Evolutionary conservation across 768 basidiomycete genomes (phyloP).

Genomic region (Suillus placidus): DNA sequence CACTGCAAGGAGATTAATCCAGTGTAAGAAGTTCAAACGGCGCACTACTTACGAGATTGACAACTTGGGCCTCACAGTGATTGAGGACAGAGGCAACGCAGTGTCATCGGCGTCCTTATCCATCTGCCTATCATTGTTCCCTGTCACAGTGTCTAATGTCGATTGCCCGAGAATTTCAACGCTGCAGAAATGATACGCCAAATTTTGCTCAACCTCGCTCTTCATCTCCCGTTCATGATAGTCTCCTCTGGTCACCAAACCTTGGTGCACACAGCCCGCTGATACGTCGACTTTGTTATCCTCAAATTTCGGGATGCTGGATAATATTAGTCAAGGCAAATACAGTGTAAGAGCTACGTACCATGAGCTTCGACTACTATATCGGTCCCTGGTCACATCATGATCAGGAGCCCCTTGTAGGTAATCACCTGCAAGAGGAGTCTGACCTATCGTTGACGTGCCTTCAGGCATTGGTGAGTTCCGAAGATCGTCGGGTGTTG

Average conservation of each 20-base stretch:
- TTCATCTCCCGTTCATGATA: background rate
- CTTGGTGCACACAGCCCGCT: background rate
- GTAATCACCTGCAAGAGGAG: background rate
- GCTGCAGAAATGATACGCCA: background rate
- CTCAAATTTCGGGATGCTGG: background rate
- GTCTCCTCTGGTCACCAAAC: background rate
- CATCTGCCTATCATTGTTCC: background rate
- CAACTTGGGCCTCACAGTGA: background rate
- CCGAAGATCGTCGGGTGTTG: background rate
- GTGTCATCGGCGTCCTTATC: background rate
- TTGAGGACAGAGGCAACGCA: background rate
- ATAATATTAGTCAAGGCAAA: background rate
- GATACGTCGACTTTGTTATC: background rate
- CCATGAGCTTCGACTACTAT: background rate
- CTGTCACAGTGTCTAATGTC: background rate
- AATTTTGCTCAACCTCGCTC: background rate
- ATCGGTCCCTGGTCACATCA: background rate
- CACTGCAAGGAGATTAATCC: background rate
- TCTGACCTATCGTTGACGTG: background rate
- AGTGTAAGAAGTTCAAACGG: background rate
- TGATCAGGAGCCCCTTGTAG: background rate
- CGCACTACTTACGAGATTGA: background rate
- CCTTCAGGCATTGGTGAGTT: background rate
- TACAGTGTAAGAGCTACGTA: background rate
- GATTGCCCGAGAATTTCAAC: background rate